Evolutionary conservation across 805 yeast genomes (phyloP), one percentile per base, ranked within the genome.

Genomic region (Peterozyma xylosa): DNA sequence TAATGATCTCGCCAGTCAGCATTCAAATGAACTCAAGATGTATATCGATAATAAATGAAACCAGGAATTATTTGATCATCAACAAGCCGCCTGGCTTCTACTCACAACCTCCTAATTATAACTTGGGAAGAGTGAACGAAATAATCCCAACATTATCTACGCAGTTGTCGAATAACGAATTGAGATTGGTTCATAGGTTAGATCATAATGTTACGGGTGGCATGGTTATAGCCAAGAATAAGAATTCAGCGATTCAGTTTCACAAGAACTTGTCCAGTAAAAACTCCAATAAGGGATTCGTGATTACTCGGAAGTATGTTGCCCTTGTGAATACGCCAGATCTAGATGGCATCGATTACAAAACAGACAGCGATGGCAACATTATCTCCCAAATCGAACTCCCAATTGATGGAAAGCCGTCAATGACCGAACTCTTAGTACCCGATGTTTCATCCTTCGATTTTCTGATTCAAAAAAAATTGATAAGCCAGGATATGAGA

Each of bases 171-270:
- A 3, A 42, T 39, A 21, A 32, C 3, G 36, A 48, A 3, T 52
- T 59, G 42, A 54, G 58, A 38, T 54, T 57, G 5, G 64, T 70
- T 1, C 73, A 68, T 36, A 53, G 74, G 41, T 48, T 70, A 16
- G 74, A 70, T 45, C 55, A 53, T 27, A 48, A 53, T 41, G 73
- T 66, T 6, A 62, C 70, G 15, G 74, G 74, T 17, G 72, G 71
- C 1, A 43, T 68, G 38, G 51, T 69, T 2, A 40, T 68, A 4
- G 67, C 72, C 2, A 58, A 54, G 42, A 61, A 56, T 39, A 54
- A 58, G 41, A 52, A 50, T 9, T 52, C 63, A 0, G 68, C 72
- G 1, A 53, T 48, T 15, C 50, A 50, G 41, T 66, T 69, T 44
- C 52, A 61, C 7, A 59, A 54, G 36, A 56, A 63, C 38, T 48